These are phyloP conservation scores for Neocucurbitaria cava DNA, from an alignment of 2,329 filamentous ascomycete genomes.

Conservation along the genomic window DNA sequence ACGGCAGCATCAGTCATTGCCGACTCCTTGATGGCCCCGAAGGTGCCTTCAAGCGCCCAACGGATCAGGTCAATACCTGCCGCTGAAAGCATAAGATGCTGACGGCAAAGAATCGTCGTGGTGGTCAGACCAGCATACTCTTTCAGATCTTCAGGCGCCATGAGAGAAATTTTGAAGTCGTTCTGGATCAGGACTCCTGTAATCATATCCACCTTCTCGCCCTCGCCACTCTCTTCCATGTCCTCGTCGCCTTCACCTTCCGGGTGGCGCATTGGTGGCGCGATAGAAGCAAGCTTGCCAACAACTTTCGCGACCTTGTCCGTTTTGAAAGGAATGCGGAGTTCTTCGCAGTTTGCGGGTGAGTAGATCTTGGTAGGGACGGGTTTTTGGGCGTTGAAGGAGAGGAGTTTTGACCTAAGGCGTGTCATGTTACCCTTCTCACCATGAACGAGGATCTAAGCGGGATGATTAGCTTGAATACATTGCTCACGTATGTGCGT, in stretches of 20 bases:
- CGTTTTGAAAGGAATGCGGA: slow-evolving; percentile 92
- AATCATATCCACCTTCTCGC: slow-evolving; percentile 64
- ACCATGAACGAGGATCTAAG: slow-evolving; percentile 90
- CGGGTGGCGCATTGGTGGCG: slow-evolving; percentile 63
- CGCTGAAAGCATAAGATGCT: slow-evolving; percentile 84
- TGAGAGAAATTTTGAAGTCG: slow-evolving; percentile 95
- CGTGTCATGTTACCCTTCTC: slow-evolving; percentile 99
- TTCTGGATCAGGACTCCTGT: slow-evolving; percentile 95
- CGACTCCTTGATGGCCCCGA: slow-evolving; percentile 72
- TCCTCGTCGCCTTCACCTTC: slow-evolving; percentile 32
- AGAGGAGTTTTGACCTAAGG: slow-evolving; percentile 90
- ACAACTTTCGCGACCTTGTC: slow-evolving; percentile 97
- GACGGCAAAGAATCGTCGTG: slow-evolving; percentile 90
- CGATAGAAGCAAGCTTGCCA: slow-evolving; percentile 84
- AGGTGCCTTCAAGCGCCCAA: slow-evolving; percentile 94
- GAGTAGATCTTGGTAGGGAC: slow-evolving; percentile 91
- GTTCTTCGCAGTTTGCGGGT: slow-evolving; percentile 91
- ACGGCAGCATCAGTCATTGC: slow-evolving; percentile 39
- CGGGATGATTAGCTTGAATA: slow-evolving; percentile 6
- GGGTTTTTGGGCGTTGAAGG: slow-evolving; percentile 83
- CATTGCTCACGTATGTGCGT: not conserved
- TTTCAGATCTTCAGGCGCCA: slow-evolving; percentile 94
- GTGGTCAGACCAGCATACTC: slow-evolving; percentile 98
- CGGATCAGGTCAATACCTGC: slow-evolving; percentile 89
- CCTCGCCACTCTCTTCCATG: slow-evolving; percentile 23